Evolutionary conservation across 768 basidiomycete species (phyloP).

Genomic region (Tephrocybe sp.): DNA sequence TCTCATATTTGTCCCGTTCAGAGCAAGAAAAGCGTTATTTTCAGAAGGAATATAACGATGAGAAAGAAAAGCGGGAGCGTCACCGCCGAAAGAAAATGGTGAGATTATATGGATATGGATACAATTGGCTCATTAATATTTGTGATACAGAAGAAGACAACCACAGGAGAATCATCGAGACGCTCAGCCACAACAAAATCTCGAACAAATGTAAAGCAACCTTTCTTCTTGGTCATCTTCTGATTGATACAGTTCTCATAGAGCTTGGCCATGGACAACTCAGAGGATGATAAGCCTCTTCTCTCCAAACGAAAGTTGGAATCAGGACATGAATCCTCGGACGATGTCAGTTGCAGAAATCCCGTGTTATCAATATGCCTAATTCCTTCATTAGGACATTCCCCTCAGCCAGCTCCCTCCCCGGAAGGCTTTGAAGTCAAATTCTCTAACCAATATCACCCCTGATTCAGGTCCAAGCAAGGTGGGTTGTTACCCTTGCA

Average conservation of each 20-base stretch:
- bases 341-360: conserved; percentile 8
- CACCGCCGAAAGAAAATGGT: conserved; percentile 17
- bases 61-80: conserved; percentile 19
- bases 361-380: background rate
- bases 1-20: conserved; percentile 11
- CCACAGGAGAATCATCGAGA: background rate
- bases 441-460: background rate
- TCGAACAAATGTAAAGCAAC: background rate
- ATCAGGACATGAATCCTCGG: conserved; percentile 5
- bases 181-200: conserved; percentile 4
- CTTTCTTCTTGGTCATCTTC: background rate
- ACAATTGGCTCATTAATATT: too few relatives aligned
- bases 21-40: conserved; percentile 40
- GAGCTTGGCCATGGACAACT: conserved; percentile 8
- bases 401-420: conserved; percentile 8
- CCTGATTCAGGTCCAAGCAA: background rate
- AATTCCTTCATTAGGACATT: conserved; percentile 3
- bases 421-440: conserved; percentile 8
- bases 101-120: background rate
- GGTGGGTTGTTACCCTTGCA: background rate
- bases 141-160: conserved; percentile 6
- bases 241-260: background rate
- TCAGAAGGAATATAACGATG: conserved; percentile 26
- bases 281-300: conserved; percentile 15
- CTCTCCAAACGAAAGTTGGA: conserved; percentile 10